Conservation (phyloP, 1,284 basidiomycete species). For the Pascua sp. region DNA sequence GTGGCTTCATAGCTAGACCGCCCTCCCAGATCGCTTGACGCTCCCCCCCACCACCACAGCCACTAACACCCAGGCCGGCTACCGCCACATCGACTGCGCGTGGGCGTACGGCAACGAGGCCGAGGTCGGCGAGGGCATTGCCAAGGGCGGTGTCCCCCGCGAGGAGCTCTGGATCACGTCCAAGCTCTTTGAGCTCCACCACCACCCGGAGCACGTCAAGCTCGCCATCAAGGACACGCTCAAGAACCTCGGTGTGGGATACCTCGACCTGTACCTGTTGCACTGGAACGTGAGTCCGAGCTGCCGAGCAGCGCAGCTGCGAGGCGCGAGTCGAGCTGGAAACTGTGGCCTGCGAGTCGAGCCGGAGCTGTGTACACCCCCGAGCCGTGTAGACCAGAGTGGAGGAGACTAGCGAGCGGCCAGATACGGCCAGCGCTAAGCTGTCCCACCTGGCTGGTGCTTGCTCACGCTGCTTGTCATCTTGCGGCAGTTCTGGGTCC, state of each 20-base stretch:
- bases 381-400: too few species aligned
- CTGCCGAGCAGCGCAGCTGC: too few species aligned
- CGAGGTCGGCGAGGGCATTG: constrained; percentile 77
- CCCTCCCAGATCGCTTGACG: not conserved
- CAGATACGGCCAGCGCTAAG: too few species aligned
- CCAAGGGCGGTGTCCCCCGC: constrained; percentile 57
- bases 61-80: constrained; percentile 55
- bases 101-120: constrained; percentile 65
- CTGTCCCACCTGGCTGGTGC: too few species aligned
- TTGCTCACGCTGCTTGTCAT: too few species aligned
- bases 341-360: too few species aligned
- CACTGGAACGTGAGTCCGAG: constrained; percentile 63
- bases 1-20: not conserved
- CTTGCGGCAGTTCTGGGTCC: too few species aligned
- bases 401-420: too few species aligned
- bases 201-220: constrained; percentile 57
- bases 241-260: constrained; percentile 64
- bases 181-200: constrained; percentile 66
- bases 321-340: too few species aligned
- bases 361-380: too few species aligned
- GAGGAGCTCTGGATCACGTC: constrained; percentile 66
- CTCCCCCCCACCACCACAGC: not conserved
- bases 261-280: constrained; percentile 79
- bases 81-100: constrained; percentile 66
- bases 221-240: constrained; percentile 70